phyloP scores from a whole-genome alignment of 257 asterid species.

The Jasminum sambac region DNA sequence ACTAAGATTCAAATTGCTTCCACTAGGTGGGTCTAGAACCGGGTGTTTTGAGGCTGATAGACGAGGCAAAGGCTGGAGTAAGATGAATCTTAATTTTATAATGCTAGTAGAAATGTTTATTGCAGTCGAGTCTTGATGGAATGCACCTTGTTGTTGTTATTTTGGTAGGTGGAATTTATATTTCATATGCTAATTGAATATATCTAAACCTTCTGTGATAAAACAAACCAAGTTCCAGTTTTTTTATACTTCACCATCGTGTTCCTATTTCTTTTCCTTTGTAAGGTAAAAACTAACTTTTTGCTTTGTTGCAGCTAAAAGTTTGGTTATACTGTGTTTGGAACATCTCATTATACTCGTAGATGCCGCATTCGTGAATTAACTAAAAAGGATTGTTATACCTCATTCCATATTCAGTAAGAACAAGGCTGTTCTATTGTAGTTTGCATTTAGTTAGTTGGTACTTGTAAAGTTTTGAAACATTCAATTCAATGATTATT shows the following conservation, averaged over 20 bases:
- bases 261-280: conserved; percentile 26
- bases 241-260: conserved; percentile 10
- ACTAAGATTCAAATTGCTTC: conserved; percentile 19
- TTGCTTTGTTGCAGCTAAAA: conserved; percentile 98
- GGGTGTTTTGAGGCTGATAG: conserved; percentile 96
- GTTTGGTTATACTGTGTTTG: conserved; percentile 84
- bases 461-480: too few relatives aligned
- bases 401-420: not conserved
- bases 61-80: conserved; percentile 92
- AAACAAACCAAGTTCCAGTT: not conserved
- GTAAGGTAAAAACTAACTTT: conserved; percentile 85
- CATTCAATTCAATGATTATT: too few relatives aligned
- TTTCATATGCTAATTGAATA: not conserved
- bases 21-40: conserved; percentile 91
- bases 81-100: conserved; percentile 38
- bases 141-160: conserved; percentile 9
- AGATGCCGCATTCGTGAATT: conserved; percentile 7
- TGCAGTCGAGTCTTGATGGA: conserved; percentile 13
- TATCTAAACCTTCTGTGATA: not conserved
- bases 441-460: not conserved
- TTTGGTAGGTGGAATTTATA: not conserved
- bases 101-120: conserved; percentile 21
- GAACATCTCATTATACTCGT: conserved; percentile 91
- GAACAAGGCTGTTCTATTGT: not conserved
- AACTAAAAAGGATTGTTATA: too few relatives aligned